Percentiles rank a stretch among this genome's conserved stretches.
phyloP scores from a whole-genome alignment of 2,329 filamentous ascomycete genomes.

The Lachnellula hyalina region DNA sequence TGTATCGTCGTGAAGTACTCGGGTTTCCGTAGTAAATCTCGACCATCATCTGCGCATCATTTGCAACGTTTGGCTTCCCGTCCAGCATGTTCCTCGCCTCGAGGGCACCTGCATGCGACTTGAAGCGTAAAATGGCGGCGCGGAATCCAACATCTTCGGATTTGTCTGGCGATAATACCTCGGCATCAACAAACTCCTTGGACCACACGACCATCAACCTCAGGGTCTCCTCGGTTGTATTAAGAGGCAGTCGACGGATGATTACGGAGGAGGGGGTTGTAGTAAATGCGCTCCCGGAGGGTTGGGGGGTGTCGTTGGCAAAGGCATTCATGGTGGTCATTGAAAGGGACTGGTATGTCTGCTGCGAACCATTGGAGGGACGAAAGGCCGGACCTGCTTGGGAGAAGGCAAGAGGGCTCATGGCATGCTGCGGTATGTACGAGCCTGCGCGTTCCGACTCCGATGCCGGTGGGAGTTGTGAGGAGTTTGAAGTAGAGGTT shows the following conservation, averaged over 20 bases:
- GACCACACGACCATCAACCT: slow-evolving; percentile 55
- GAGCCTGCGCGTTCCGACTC: slow-evolving; percentile 21
- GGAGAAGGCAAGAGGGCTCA: slow-evolving; percentile 30
- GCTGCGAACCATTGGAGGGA: slow-evolving; percentile 26
- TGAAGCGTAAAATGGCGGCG: slow-evolving; percentile 50
- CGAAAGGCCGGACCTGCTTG: slow-evolving; percentile 29
- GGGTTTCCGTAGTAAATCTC: slow-evolving; percentile 46
- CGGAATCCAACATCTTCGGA: slow-evolving; percentile 46
- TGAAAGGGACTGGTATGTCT: slow-evolving; percentile 28
- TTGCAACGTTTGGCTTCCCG: slow-evolving; percentile 47
- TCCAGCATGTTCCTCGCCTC: slow-evolving; percentile 55
- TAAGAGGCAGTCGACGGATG: slow-evolving; percentile 49
- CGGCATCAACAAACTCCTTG: slow-evolving; percentile 47
- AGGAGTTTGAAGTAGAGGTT: slow-evolving; percentile 3
- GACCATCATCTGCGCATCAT: slow-evolving; percentile 49
- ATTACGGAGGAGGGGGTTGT: slow-evolving; percentile 39
- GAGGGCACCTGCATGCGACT: slow-evolving; percentile 45
- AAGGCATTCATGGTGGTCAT: slow-evolving; percentile 30
- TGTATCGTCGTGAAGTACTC: slow-evolving; percentile 43
- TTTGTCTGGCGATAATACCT: slow-evolving; percentile 45
- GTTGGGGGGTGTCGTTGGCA: slow-evolving; percentile 22
- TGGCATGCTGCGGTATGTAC: slow-evolving; percentile 31
- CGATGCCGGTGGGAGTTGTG: slow-evolving; percentile 12
- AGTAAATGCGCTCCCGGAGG: slow-evolving; percentile 19
- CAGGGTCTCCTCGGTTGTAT: slow-evolving; percentile 49